phyloP scores from a whole-genome alignment of 2,329 filamentous ascomycete genomes.

The Pseudodiploospora longispora region DNA sequence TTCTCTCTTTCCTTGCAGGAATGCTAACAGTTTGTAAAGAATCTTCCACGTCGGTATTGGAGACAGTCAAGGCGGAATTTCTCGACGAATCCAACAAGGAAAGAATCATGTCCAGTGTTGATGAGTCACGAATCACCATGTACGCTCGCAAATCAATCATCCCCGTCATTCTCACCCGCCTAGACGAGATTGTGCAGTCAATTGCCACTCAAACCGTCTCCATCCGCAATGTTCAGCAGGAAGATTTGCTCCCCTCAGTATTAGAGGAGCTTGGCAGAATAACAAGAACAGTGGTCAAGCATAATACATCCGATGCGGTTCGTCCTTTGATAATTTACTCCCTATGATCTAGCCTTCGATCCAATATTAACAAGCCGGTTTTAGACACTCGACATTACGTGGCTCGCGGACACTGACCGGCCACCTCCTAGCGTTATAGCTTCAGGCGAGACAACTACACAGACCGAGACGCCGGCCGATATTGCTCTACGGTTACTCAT shows the following conservation, averaged over 20 bases:
- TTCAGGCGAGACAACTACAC: conserved; percentile 1
- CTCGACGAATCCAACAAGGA: conserved; percentile 24
- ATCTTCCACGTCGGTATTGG: conserved; percentile 15
- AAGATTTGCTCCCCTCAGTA: conserved; percentile 12
- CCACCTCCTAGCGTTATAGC: conserved; percentile 1
- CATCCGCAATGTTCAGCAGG: conserved; percentile 11
- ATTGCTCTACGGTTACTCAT: conserved; percentile 38
- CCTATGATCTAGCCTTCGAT: not conserved
- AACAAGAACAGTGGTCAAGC: conserved; percentile 23
- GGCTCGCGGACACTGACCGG: conserved; percentile 26
- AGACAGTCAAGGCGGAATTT: conserved; percentile 21
- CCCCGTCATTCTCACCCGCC: conserved; percentile 25
- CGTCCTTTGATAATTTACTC: not conserved
- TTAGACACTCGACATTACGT: conserved; percentile 30
- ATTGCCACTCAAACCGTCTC: conserved; percentile 20
- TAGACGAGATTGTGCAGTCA: conserved; percentile 21
- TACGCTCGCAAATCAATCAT: conserved; percentile 21
- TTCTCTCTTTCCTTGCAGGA: not conserved
- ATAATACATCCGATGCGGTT: conserved; percentile 15
- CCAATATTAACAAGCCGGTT: not conserved
- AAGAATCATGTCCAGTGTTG: conserved; percentile 15
- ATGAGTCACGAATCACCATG: conserved; percentile 20
- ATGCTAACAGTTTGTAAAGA: conserved; percentile 7
- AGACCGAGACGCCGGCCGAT: conserved; percentile 33
- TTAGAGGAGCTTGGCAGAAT: conserved; percentile 23